Base-by-base conservation (phyloP, 768 basidiomycete species). In the Boletus patriciae region DNA sequence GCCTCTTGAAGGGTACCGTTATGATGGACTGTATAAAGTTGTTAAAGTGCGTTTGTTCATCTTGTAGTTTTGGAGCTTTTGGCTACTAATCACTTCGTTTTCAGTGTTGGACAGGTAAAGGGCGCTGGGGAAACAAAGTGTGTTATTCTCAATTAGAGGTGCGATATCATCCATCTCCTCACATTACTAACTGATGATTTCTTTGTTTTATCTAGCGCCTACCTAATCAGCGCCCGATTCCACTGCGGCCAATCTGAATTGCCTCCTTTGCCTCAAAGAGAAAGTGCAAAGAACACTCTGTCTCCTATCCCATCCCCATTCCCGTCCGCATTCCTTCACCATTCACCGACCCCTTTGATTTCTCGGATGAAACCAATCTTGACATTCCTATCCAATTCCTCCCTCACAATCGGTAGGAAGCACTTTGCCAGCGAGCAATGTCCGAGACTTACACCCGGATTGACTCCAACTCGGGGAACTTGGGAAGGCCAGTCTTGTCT, bases 21-120 rank as follows among this genome's bases (percentile, higher is more conserved):
- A 73, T 27, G 71, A 74, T 31, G 71, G 71, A 18, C 41, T 72
- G 3, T 72, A 72, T 46, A 70, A 34, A 29, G 59, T 72, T 6
- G 27, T 59, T 4, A 37, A 46, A 3, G 73, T 74, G 27, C 42
- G 59, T 42, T 18, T 34, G 13, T 46, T 13, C 4, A n/a, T 33
- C 19, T 33, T 12, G 4, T 45, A 31, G 31, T 11, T 31, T 31
- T 8, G 4, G 6, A 31, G 10, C 31, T 27, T 47, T 49, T 18
- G 2, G 25, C 25, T 37, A 12, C 15, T 42, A 2, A 58, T 40
- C 9, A 45, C 49, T 47, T 41, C 10, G 8, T 16, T 25, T 11
- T 18, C 33, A 70, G 69, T 54, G 11, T 31, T 70, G 69, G 69
- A 58, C 59, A 18, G 61, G 52, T 4, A 61, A 50, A 23, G 70